Evolutionary conservation across 768 basidiomycete species (phyloP).

Genomic region (Termitomyces sp.): DNA sequence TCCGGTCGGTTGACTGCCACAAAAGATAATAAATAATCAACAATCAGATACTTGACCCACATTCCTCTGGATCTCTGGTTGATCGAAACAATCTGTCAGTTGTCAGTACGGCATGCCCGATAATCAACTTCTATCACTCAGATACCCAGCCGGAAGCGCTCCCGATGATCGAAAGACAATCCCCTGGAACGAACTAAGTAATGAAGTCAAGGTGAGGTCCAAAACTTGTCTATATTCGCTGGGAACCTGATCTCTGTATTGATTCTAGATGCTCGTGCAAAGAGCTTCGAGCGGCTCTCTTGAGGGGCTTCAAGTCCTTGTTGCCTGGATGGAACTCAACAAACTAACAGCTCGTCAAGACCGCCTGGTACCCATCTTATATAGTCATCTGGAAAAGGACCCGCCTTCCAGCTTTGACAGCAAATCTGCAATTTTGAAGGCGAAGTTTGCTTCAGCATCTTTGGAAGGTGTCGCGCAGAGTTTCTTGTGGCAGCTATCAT

Average conservation of each 20-base stretch:
- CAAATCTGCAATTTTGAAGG: background rate
- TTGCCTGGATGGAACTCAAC: constrained; percentile 8
- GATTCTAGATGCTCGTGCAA: background rate
- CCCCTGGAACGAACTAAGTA: constrained; percentile 6
- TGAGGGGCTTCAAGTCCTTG: constrained; percentile 2
- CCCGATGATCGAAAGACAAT: constrained; percentile 1
- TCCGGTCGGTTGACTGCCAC: background rate
- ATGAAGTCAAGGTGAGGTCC: background rate
- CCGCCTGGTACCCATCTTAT: constrained; percentile 1
- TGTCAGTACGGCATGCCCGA: background rate
- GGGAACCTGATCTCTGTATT: background rate
- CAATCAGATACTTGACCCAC: no score
- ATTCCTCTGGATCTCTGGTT: background rate
- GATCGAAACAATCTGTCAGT: background rate
- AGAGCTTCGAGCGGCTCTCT: constrained; percentile 1
- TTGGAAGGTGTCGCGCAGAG: constrained; percentile 2
- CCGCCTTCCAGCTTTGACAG: background rate
- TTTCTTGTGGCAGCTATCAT: constrained; percentile 2
- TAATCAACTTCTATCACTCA: background rate
- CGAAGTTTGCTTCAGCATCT: background rate
- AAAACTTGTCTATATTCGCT: background rate
- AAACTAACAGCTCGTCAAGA: constrained; percentile 7
- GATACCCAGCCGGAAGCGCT: background rate
- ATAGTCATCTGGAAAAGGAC: background rate
- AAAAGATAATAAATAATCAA: background rate